A percentile compares a stretch with the other conserved stretches of the same genome.
Conservation (phyloP, 2,329 filamentous ascomycete species). For the Rutstroemia sp. region DNA sequence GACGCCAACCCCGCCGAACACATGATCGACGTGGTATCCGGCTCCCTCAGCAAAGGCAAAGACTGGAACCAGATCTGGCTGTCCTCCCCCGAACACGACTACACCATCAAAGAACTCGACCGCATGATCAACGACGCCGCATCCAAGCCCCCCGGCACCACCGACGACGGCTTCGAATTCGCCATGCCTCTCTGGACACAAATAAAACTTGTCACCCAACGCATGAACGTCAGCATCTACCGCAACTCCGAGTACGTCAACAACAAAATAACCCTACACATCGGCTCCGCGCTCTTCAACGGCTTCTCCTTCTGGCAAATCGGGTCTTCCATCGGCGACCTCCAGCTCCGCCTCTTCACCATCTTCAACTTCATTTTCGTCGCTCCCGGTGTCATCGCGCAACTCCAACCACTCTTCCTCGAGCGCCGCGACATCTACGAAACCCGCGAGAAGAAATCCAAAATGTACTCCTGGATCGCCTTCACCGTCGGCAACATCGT, state of each 20-base stretch:
- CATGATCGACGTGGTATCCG: conserved; percentile 38
- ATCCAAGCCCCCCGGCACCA: conserved; percentile 27
- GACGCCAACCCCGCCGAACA: conserved; percentile 38
- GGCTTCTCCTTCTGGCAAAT: conserved; percentile 57
- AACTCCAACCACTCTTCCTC: conserved; percentile 53
- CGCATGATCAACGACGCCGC: conserved; percentile 44
- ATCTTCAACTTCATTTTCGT: conserved; percentile 59
- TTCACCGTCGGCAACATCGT: conserved; percentile 47
- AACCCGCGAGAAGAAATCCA: conserved; percentile 51
- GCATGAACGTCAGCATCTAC: conserved; percentile 44
- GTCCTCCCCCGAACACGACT: conserved; percentile 47
- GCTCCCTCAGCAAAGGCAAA: conserved; percentile 43
- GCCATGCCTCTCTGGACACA: conserved; percentile 43
- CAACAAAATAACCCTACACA: conserved; percentile 44
- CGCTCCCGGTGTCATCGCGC: conserved; percentile 48
- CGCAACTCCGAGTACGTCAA: conserved; percentile 54
- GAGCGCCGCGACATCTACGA: conserved; percentile 50
- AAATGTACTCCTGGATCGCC: conserved; percentile 53
- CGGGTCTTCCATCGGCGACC: conserved; percentile 40
- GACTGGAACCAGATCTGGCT: conserved; percentile 66
- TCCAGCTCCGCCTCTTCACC: conserved; percentile 50
- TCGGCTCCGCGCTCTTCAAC: conserved; percentile 49
- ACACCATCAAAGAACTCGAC: conserved; percentile 51
- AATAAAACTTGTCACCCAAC: conserved; percentile 27
- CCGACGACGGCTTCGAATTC: conserved; percentile 40